Evolutionary conservation across 768 basidiomycete genomes (phyloP), one percentile per base, ranked within the genome.

Genomic region (Kwoniella sp.): DNA sequence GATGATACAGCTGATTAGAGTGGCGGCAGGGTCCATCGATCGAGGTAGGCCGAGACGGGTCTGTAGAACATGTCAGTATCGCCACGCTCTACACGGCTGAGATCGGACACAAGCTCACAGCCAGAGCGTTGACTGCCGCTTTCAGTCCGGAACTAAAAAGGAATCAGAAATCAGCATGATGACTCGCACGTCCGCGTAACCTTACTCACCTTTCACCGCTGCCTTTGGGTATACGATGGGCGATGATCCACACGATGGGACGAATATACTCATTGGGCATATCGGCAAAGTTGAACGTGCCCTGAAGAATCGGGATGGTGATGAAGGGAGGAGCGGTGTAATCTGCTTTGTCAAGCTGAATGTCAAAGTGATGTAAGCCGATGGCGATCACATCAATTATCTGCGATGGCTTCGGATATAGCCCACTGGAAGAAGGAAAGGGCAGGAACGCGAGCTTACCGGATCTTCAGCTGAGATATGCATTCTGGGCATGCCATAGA

Each of bases 191-290:
- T 37, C 20, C 4, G 1, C 1, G 0, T 13, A 0, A 54, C 5
- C 2, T 8, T 11, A 38, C 75, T 66, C 53, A 74, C 75, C 63
- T 69, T 45, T 76, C 75, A 0, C 51, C 26, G 34, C 37, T 67
- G 53, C 60, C 66, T 13, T 61, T 63, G n/a, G 75, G 71, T 59
- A 69, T 60, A 7, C 53, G 53, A 48, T 73, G 58, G 13, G 75
- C 75, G 11, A 76, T 70, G 30, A 74, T 63, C 69, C 71, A 74
- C 7, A 76, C 73, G 8, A 73, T 64, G 1, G 73, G 67, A 29
- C 63, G 53, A 26, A 74, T 66, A 55, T 69, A 65, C 1, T 47
- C 56, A n/a, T 47, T 47, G 13, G 51, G 65, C 68, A 76, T 72
- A 22, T 74, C 65, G 55, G 30, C 50, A 47, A 61, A 72, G 59